Evolutionary conservation across 2,329 filamentous ascomycete genomes (phyloP), one percentile per base, ranked within the genome.

Genomic region (Lasiodiplodia citricola): DNA sequence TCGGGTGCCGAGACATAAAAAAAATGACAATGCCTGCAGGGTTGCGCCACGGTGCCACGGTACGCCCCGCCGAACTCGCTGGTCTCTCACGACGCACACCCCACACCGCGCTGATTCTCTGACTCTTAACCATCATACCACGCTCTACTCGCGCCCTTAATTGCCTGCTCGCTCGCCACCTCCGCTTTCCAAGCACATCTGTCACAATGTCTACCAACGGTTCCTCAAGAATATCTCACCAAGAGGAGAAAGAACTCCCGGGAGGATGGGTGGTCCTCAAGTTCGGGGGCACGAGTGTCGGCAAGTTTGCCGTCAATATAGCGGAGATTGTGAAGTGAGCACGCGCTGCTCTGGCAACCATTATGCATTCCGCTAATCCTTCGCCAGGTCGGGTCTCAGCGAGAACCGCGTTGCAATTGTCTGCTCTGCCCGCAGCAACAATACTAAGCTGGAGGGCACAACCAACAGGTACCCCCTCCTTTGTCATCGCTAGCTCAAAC

Each of bases 211-310:
- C 58, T 16, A 57, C 44, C 38, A 70, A 67, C 66, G 66, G 66
- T 57, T 28, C 37, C 31, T 70, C 68, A 35, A 80, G 79, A 80
- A 75, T 78, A 54, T 25, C 51, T 69, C 79, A 80, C 77, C 77
- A 74, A 35, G 74, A 80, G 74, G 83, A 85, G 71, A 82, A 83
- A 75, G 79, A 85, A 71, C 75, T 85, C 55, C 83, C 83, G 13
- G 83, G 83, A 44, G 83, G 83, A 51, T 97, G 94, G 94, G 86
- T 97, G 37, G 92, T 97, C 63, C 94, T 97, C 80, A 97, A 97
- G 81, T 97, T 97, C 80, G 94, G 94, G 71, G 95, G 95, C 64
- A 99, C 95, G 65, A 97, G 93, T 77, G 92, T 98, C 64, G 96
- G 95, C 74, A 98, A 98, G 82, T 97, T 97, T 75, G 91, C 94